phyloP scores from a whole-genome alignment of 441 rosid species.

The Croton setiger region DNA sequence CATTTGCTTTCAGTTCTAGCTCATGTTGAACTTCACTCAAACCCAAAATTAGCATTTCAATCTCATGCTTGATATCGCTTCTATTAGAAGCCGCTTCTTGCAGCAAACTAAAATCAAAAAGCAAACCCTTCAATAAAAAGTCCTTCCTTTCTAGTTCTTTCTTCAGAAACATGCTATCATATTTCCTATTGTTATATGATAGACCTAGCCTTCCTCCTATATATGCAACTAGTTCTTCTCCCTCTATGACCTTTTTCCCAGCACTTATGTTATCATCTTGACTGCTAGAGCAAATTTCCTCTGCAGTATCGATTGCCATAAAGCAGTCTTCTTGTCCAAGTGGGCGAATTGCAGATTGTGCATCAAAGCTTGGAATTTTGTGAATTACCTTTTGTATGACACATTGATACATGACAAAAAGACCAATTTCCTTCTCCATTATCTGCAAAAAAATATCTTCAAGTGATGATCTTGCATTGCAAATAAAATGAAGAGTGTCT shows the following conservation, averaged over 20 bases:
- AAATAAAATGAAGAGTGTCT: constrained; percentile 38
- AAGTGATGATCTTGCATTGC: constrained; percentile 45
- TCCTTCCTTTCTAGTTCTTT: constrained; percentile 82
- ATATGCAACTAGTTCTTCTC: constrained; percentile 26
- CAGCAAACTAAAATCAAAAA: constrained; percentile 85
- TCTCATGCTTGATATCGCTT: constrained; percentile 70
- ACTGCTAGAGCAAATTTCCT: constrained; percentile 17
- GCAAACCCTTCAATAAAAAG: constrained; percentile 73
- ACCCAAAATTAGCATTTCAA: constrained; percentile 49
- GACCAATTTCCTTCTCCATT: constrained; percentile 55
- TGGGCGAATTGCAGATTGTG: constrained; percentile 22
- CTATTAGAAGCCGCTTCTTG: constrained; percentile 80
- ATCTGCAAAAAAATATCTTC: constrained; percentile 52
- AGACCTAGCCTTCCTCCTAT: constrained; percentile 30
- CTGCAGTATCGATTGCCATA: constrained; percentile 17
- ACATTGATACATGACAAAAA: constrained; percentile 48
- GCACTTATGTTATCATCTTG: constrained; percentile 22
- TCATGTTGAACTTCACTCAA: constrained; percentile 55
- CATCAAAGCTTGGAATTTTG: constrained; percentile 33
- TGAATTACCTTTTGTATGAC: constrained; percentile 37
- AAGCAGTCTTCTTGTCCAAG: constrained; percentile 28
- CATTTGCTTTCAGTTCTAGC: constrained; percentile 59
- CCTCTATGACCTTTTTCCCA: constrained; percentile 24
- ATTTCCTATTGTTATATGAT: constrained; percentile 29
- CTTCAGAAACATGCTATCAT: constrained; percentile 59